Evolutionary conservation across 2,329 filamentous ascomycete genomes (phyloP), one percentile per base, ranked within the genome.

Genomic region (Calonectria crousiana): DNA sequence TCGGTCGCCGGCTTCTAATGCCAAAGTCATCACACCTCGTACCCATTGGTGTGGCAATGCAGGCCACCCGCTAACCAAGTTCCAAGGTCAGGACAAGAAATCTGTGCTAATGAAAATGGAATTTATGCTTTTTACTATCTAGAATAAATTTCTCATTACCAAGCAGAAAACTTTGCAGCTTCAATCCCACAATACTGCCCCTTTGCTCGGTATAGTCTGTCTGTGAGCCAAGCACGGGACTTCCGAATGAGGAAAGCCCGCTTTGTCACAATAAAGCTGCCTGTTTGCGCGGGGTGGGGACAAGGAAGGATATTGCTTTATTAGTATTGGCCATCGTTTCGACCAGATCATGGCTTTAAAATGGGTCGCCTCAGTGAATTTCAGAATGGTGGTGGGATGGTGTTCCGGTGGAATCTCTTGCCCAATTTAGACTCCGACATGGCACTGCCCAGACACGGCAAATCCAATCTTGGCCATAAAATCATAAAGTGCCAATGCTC

Each of bases 291-390:
- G 41, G 41, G 6, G 41, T 47, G 41, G 41, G 8, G 41, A 47
- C 13, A 23, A 23, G 13, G 0, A 47, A 1, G 6, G 20, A n/a
- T 3, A 10, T 47, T 5, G 8, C n/a, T 13, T 23, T 0, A 1
- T 4, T 23, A 23, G 20, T 8, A 47, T 47, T 47, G 44, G 44
- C 10, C 8, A 47, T 3, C 10, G 3, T 23, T n/a, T 5, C 1
- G n/a, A 13, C n/a, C 44, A 9, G 23, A 47, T 47, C 11, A 10
- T n/a, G 8, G 20, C 41, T 47, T 23, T 8, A 47, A n/a, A 23
- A 23, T 47, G 6, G 41, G 20, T 47, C 3, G 2, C 10, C 5
- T 9, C 11, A 20, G 41, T 13, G 9, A 23, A 23, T 13, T 10
- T 47, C 44, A 23, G 5, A 20, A 10, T 20, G 44, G 20, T 23